Conservation (phyloP, 73 alveolate genomes). For the Tetrahymena malaccensis region DNA sequence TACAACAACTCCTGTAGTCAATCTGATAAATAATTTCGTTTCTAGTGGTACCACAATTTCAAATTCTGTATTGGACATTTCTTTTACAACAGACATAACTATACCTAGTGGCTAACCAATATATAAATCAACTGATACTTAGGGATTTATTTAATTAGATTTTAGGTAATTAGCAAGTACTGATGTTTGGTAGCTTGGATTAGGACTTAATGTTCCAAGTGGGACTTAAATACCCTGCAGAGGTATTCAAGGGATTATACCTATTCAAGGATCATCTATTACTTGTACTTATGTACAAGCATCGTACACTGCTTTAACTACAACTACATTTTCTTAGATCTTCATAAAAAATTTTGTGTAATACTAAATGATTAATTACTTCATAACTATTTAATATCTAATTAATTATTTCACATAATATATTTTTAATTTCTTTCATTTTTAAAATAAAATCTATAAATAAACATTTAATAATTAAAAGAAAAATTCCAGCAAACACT, state of each 20-base stretch:
- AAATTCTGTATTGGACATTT: constrained; percentile 13
- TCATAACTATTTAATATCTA: too few species aligned
- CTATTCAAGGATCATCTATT: constrained; percentile 15
- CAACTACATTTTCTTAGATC: neutral
- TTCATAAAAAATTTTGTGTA: neutral
- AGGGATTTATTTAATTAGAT: constrained; percentile 25
- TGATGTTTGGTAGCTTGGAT: constrained; percentile 6
- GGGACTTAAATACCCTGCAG: constrained; percentile 30
- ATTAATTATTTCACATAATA: too few species aligned
- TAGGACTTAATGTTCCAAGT: constrained; percentile 3
- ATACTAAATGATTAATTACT: neutral
- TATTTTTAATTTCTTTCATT: neutral
- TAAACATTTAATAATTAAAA: neutral
- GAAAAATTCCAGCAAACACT: constrained; percentile 18
- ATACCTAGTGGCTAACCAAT: constrained; percentile 18
- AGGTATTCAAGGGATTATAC: constrained; percentile 21
- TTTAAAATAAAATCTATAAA: too few species aligned
- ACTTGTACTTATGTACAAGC: neutral
- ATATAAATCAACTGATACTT: constrained; percentile 10
- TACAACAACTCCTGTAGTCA: neutral
- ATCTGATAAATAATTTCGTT: constrained; percentile 4
- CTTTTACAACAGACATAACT: neutral
- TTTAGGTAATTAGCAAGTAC: neutral
- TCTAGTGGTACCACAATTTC: neutral
- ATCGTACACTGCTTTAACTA: neutral